A percentile compares a stretch with the other conserved stretches of the same genome.
Conservation (phyloP, 208 protist species). For the Naegleria fowleri region DNA sequence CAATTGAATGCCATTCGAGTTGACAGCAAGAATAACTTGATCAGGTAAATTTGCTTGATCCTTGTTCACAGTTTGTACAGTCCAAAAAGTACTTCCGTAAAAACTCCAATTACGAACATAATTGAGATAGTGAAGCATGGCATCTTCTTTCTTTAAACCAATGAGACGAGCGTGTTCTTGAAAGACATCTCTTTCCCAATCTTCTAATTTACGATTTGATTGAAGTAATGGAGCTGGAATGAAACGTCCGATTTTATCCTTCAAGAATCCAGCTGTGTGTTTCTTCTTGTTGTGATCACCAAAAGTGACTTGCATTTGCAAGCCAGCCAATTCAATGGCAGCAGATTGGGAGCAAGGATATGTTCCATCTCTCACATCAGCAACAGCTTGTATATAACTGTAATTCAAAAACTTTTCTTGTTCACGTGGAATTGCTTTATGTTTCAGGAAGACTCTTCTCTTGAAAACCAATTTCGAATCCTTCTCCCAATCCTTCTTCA, state of each 20-base stretch:
- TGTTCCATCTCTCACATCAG: constrained; percentile 23
- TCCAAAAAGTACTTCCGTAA: constrained; percentile 30
- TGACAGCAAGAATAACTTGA: constrained; percentile 22
- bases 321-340: constrained; percentile 22
- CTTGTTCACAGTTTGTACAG: constrained; percentile 23
- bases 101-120: constrained; percentile 29
- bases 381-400: constrained; percentile 24
- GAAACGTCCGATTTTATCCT: constrained; percentile 21
- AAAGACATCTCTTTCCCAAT: constrained; percentile 28
- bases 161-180: background rate
- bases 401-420: constrained; percentile 27
- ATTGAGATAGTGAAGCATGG: constrained; percentile 28
- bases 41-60: constrained; percentile 13
- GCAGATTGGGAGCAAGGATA: constrained; percentile 15
- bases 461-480: constrained; percentile 25
- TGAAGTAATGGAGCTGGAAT: constrained; percentile 23
- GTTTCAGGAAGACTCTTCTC: constrained; percentile 25
- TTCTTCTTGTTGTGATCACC: constrained; percentile 31
- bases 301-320: constrained; percentile 32
- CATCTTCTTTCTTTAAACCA: constrained; percentile 22
- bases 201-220: constrained; percentile 20
- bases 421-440: constrained; percentile 20
- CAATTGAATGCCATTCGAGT: constrained; percentile 27
- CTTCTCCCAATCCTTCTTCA: constrained; percentile 28
- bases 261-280: constrained; percentile 23